Base-by-base conservation (phyloP, 495 filamentous ascomycete species). In the Penicillium psychrofluorescens region DNA sequence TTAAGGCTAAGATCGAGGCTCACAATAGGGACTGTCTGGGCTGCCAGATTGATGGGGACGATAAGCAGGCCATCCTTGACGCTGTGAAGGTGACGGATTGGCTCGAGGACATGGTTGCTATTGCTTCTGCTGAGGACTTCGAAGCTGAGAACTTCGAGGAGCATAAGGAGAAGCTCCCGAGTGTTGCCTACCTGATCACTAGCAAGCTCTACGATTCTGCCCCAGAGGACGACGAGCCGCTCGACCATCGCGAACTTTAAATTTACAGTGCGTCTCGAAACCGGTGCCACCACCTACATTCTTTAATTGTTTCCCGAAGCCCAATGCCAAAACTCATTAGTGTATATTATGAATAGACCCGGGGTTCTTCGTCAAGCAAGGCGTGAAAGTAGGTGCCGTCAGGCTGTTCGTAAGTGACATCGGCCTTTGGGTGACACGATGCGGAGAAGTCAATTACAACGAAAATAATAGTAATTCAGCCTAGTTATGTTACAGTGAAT, bases 131-230 rank as follows among this genome's bases (percentile, higher is more conserved):
- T 41, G 94, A 97, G 76, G 92, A 97, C 22, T 22, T 22, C 22
- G 22, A 22, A 4, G 22, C 22, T 22, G 22, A 22, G 22, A 22
- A 22, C 74, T 96, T 96, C 56, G 88, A 95, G 66, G 92, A 99
- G 80, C 90, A 97, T 75, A 95, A 91, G 78, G 90, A 99, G 84
- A 95, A 95, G 77, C 81, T 99, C 51, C 91, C 85, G 56, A 83
- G 84, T 69, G 86, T 96, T 43, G 92, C 92, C 15, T 96, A 97
- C 74, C 92, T 94, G 30, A 99, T 99, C 72, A 99, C 92, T 57
- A 91, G 85, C 76, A 99, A 99, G 80, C 73, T 94, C 40, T 95
- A 97, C 72, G 75, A 81, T 60, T 79, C 79, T 54, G 80, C 47
- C 40, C 43, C 54, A 38, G 86, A 81, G 32, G 76, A 79, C 41